Evolutionary conservation across 257 asterid genomes (phyloP).

Genomic region (Primulina eburnea): DNA sequence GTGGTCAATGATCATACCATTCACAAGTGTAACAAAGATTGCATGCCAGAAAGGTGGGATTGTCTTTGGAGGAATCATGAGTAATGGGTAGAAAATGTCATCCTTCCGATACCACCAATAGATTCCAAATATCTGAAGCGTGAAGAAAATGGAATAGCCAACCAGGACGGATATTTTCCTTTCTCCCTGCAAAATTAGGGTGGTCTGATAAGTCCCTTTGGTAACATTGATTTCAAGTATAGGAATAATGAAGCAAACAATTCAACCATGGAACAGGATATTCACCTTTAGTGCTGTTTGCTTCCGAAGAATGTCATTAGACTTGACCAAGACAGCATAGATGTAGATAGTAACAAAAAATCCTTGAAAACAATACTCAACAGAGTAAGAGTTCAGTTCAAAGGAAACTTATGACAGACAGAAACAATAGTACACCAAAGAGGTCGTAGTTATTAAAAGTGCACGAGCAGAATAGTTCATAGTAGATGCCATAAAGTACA

Average conservation of each 20-base stretch:
- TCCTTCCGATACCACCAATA: slow-evolving; percentile 81
- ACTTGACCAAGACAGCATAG: slow-evolving; percentile 75
- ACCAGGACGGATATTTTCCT: slow-evolving; percentile 61
- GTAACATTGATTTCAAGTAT: slow-evolving; percentile 15
- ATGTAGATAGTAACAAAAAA: slow-evolving; percentile 75
- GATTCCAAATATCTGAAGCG: slow-evolving; percentile 63
- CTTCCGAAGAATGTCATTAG: slow-evolving; percentile 81
- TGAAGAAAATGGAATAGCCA: slow-evolving; percentile 51
- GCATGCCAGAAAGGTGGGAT: slow-evolving; percentile 97
- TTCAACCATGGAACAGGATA: slow-evolving; percentile 23
- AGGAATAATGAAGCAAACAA: slow-evolving; percentile 14
- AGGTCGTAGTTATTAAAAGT: not conserved
- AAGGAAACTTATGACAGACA: not conserved
- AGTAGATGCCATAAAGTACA: not conserved
- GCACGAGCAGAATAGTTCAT: slow-evolving; percentile 8
- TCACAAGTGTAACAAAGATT: slow-evolving; percentile 64
- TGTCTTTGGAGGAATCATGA: slow-evolving; percentile 80
- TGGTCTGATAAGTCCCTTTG: slow-evolving; percentile 2
- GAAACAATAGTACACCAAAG: not conserved
- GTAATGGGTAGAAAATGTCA: slow-evolving; percentile 60
- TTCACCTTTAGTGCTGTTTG: slow-evolving; percentile 93
- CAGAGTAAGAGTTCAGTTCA: slow-evolving; percentile 12
- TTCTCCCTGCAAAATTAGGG: slow-evolving; percentile 70
- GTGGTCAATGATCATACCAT: slow-evolving; percentile 48
- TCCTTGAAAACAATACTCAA: slow-evolving; percentile 39